Percentiles rank a stretch among this genome's conserved stretches.
These are phyloP conservation scores for Lentinula guzmanii DNA, from an alignment of 768 basidiomycete species.

Conservation along the genomic window DNA sequence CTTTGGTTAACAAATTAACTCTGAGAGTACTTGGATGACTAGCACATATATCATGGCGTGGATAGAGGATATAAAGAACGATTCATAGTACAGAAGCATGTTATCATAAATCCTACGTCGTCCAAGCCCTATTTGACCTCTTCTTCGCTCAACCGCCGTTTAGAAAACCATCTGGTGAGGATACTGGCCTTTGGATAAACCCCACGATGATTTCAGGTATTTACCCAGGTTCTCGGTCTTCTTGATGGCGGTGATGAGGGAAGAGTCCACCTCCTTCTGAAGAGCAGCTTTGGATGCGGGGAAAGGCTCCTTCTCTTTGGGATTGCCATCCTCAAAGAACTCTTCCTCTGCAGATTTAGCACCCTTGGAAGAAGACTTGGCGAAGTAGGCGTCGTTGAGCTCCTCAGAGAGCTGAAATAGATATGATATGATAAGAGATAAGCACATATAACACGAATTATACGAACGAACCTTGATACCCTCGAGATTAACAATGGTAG, in stretches of 20 bases:
- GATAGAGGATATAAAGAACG: not conserved
- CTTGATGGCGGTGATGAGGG: conserved; percentile 78
- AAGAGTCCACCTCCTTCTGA: conserved; percentile 85
- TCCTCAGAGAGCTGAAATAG: conserved; percentile 69
- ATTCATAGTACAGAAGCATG: conserved; percentile 9
- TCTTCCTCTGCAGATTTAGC: conserved; percentile 87
- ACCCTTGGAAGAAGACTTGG: conserved; percentile 68
- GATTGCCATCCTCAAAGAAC: conserved; percentile 94
- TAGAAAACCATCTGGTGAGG: conserved; percentile 94
- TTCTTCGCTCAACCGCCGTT: conserved; percentile 14
- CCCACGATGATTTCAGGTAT: conserved; percentile 91
- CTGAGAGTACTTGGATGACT: not conserved
- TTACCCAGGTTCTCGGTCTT: conserved; percentile 87
- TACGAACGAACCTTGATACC: conserved; percentile 55
- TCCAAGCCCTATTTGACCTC: conserved; percentile 5
- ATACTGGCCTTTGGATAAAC: conserved; percentile 94
- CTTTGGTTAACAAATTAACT: too few relatives aligned
- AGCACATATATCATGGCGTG: not conserved
- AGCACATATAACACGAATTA: not conserved
- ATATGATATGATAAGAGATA: conserved; percentile 2
- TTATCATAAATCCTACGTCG: conserved; percentile 8
- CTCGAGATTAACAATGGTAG: conserved; percentile 83
- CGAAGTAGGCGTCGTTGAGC: conserved; percentile 92
- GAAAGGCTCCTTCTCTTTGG: conserved; percentile 82
- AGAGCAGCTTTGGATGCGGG: conserved; percentile 83